Evolutionary conservation across 495 filamentous ascomycete genomes (phyloP), one percentile per base, ranked within the genome.

Genomic region (Podospora appendiculata): DNA sequence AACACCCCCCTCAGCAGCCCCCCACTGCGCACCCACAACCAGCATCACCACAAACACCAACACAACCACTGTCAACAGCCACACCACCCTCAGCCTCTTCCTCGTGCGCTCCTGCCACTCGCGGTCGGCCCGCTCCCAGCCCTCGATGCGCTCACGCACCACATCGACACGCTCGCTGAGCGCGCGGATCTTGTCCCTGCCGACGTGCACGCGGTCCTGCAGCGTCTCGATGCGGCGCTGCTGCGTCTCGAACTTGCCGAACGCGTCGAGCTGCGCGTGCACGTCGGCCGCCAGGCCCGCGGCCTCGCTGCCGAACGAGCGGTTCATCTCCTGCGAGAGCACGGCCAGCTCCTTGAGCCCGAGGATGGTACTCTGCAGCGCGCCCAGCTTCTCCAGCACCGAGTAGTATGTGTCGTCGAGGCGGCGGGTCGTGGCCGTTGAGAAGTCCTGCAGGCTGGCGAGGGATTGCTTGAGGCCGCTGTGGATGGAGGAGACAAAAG

Each of bases 381-480:
- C 67, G 41, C 80, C 77, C 33, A 92, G 74, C 53, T 87, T 92
- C 61, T 92, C 86, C 13, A 93, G 74, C 6, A 96, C 75, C 4
- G 85, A 83, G 59, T 91, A 90, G 70, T 95, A 95, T 0, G 86
- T 90, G 58, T 87, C 85, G 61, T 95, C 89, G n/a, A 96, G 78
- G 42, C 80, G 80, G 54, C 80, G 79, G 16, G 84, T 93, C 4
- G 82, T 81, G 36, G 78, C 77, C 41, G 66, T 73, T 8, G 76
- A 74, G 52, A 74, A 72, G 10, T 58, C 60, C 19, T 68, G 69
- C 13, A 82, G 63, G 25, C 71, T 65, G 42, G 59, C 42, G 14
- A 81, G 58, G 0, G 74, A 69, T 48, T 68, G 67, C 51, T 62
- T 66, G 10, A 78, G 52, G 36, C 63, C 69, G 51, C 75, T 77